Conservation (phyloP, 805 yeast species). For the Sugiyamaella floridensis region DNA sequence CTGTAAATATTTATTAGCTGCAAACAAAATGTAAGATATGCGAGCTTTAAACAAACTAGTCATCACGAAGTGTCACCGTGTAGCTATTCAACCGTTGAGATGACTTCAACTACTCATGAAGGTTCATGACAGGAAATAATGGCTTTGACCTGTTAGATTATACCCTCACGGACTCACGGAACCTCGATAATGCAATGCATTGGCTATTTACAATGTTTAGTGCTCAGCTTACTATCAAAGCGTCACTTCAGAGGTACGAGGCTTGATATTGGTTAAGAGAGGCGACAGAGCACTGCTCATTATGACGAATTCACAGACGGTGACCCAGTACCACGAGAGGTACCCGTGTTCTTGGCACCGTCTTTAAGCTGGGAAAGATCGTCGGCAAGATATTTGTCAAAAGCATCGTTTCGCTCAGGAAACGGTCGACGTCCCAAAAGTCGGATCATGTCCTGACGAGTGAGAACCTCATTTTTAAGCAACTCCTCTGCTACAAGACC, state of each 20-base stretch:
- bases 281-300: neutral
- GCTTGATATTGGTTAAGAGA: too few relatives aligned
- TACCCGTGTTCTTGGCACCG: neutral
- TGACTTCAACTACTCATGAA: neutral
- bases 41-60: neutral
- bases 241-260: neutral
- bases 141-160: too few relatives aligned
- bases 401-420: constrained; percentile 76
- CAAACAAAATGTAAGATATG: neutral
- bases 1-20: constrained; percentile 4
- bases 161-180: too few relatives aligned
- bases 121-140: too few relatives aligned
- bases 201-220: neutral
- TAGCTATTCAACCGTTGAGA: neutral
- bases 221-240: neutral
- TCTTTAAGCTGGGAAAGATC: constrained; percentile 2
- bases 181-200: neutral
- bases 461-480: constrained; percentile 65
- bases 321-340: neutral
- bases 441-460: constrained; percentile 73
- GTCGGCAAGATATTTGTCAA: constrained; percentile 64
- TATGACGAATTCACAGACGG: neutral
- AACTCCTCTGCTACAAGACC: constrained; percentile 69
- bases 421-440: constrained; percentile 73
- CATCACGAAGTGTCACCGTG: neutral